Conservation (phyloP, 2,329 filamentous ascomycete genomes). For the Cladosporium sp. region DNA sequence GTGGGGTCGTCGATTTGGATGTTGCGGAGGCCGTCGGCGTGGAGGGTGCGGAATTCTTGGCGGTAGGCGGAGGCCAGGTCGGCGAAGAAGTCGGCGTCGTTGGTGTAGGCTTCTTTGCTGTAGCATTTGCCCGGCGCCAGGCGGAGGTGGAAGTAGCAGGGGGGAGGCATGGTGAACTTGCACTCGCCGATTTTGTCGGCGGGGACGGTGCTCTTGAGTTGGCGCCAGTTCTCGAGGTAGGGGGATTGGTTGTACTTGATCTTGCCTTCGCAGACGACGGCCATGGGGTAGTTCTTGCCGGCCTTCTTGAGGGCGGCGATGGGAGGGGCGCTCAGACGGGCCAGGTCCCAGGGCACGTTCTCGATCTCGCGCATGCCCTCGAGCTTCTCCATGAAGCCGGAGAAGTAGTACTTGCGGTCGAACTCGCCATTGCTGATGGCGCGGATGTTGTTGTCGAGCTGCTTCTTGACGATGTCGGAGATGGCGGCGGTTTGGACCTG, state of each 20-base stretch:
- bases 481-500: conserved; percentile 62
- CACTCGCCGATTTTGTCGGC: conserved; percentile 31
- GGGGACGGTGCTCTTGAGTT: conserved; percentile 29
- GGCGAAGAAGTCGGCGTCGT: conserved; percentile 33
- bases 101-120: conserved; percentile 28
- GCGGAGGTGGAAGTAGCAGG: conserved; percentile 34
- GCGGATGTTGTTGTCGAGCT: conserved; percentile 58
- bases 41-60: conserved; percentile 34
- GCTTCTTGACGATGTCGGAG: conserved; percentile 59
- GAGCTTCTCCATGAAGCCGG: conserved; percentile 36
- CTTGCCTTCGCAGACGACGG: conserved; percentile 34
- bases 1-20: conserved; percentile 38
- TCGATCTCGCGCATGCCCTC: conserved; percentile 34
- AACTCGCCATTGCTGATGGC: conserved; percentile 68
- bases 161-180: conserved; percentile 37
- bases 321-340: conserved; percentile 31
- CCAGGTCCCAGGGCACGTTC: conserved; percentile 34
- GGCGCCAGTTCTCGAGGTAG: conserved; percentile 35
- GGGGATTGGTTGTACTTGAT: conserved; percentile 32
- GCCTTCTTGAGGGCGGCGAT: conserved; percentile 35
- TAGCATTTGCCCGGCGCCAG: conserved; percentile 35
- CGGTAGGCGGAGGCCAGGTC: conserved; percentile 33
- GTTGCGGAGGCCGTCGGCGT: conserved; percentile 31
- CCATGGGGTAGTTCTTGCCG: conserved; percentile 36
- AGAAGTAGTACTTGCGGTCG: conserved; percentile 37